Evolutionary conservation across 805 yeast species (phyloP).

Genomic region (Cyberlindnera suaveolens): DNA sequence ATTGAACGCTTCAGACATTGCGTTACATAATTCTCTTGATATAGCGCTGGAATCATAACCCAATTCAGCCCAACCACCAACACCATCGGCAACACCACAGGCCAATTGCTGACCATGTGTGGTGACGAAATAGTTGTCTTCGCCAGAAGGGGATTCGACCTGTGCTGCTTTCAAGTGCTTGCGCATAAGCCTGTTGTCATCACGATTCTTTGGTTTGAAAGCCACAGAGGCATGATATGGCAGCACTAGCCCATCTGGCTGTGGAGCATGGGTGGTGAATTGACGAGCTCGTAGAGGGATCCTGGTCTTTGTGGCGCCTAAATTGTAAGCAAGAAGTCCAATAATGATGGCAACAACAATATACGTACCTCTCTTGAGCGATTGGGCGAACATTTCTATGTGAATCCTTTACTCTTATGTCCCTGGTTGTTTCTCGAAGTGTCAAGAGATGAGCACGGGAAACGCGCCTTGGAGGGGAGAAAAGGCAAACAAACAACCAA

Average conservation of each 20-base stretch:
- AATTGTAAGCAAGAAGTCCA: conserved; percentile 20
- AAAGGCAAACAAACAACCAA: too few relatives aligned
- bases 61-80: conserved; percentile 94
- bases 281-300: conserved; percentile 6
- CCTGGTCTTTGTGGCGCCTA: conserved; percentile 3
- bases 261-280: conserved; percentile 6
- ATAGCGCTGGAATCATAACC: conserved; percentile 89
- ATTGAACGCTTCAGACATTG: conserved; percentile 34
- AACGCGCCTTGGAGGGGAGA: too few relatives aligned
- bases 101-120: conserved; percentile 31
- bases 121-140: conserved; percentile 63
- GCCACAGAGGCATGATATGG: conserved; percentile 59
- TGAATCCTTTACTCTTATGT: too few relatives aligned
- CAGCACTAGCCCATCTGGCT: conserved; percentile 10
- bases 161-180: conserved; percentile 23
- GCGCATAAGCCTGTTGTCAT: conserved; percentile 37
- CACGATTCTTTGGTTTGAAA: conserved; percentile 68
- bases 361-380: conserved; percentile 22
- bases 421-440: too few relatives aligned
- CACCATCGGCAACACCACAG: conserved; percentile 92
- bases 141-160: conserved; percentile 63
- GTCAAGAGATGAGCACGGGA: too few relatives aligned
- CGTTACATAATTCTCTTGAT: conserved; percentile 67
- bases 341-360: conserved; percentile 6
- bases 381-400: conserved; percentile 1